These are phyloP conservation scores for Cnidoscolus chayamansa DNA, from an alignment of 441 rosid genomes.

Conservation along the genomic window DNA sequence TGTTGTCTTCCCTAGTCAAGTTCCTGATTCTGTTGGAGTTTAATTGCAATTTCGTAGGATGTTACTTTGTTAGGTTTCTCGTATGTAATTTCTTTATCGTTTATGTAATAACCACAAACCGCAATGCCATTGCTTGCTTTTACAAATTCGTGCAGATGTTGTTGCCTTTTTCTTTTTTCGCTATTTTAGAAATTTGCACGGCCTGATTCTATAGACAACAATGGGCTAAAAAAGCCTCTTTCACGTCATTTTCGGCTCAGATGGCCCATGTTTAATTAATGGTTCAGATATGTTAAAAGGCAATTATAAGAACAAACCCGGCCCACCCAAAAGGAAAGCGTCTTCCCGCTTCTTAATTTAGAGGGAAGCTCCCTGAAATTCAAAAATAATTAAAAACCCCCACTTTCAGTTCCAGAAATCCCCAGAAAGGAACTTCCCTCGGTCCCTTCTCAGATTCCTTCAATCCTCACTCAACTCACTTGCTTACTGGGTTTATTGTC, in stretches of 20 bases:
- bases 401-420: neutral
- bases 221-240: too few relatives aligned
- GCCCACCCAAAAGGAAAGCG: neutral
- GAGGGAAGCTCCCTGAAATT: constrained; percentile 9
- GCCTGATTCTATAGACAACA: too few relatives aligned
- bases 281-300: neutral
- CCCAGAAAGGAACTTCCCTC: neutral
- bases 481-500: constrained; percentile 15
- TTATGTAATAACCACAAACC: too few relatives aligned
- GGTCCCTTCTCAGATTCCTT: constrained; percentile 12
- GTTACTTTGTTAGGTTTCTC: too few relatives aligned
- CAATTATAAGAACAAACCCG: neutral
- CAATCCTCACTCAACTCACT: neutral
- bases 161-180: too few relatives aligned
- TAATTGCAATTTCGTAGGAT: constrained; percentile 16
- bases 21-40: constrained; percentile 34
- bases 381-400: neutral
- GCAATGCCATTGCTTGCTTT: too few relatives aligned
- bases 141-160: too few relatives aligned
- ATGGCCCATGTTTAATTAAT: too few relatives aligned
- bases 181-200: too few relatives aligned
- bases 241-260: too few relatives aligned
- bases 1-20: constrained; percentile 41
- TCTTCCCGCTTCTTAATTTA: constrained; percentile 23
- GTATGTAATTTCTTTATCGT: neutral